phyloP scores from a whole-genome alignment of 129 eudicot genomes.

The Centrapalus pauciflorus region DNA sequence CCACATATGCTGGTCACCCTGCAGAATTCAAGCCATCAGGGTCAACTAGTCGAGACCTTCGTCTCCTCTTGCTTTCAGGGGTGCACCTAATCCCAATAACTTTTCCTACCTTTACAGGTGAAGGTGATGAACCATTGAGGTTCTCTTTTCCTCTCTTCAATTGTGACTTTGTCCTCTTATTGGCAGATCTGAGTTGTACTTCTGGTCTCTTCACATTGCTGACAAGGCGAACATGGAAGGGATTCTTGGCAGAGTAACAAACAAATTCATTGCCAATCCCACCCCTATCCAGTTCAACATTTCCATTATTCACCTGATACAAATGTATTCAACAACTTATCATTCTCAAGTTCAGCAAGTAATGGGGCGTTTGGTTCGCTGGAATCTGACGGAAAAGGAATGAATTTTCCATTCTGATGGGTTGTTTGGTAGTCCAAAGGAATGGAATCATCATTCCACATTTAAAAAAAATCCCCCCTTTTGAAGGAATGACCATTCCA shows the following conservation, averaged over 20 bases:
- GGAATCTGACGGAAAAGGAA: too few relatives aligned
- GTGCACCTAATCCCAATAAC: constrained; percentile 36
- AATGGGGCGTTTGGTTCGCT: too few relatives aligned
- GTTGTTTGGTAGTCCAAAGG: too few relatives aligned
- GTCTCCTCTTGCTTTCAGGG: constrained; percentile 66
- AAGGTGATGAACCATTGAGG: constrained; percentile 23
- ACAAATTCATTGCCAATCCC: constrained; percentile 17
- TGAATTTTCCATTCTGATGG: too few relatives aligned
- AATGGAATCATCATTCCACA: too few relatives aligned
- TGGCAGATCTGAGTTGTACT: constrained; percentile 48
- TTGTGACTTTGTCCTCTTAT: constrained; percentile 67
- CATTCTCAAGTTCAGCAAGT: background rate
- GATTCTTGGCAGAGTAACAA: constrained; percentile 64
- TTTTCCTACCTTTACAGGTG: constrained; percentile 39
- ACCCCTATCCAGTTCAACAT: constrained; percentile 56
- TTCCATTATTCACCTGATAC: constrained; percentile 79
- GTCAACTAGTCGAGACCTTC: constrained; percentile 50
- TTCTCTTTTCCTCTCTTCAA: constrained; percentile 43
- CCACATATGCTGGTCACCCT: constrained; percentile 25
- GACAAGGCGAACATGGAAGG: constrained; percentile 62
- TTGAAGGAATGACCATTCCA: too few relatives aligned
- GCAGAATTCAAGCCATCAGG: constrained; percentile 39
- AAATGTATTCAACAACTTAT: background rate
- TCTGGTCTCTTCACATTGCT: constrained; percentile 43
- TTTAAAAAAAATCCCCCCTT: too few relatives aligned